phyloP scores from a whole-genome alignment of 257 asterid genomes.

The Gynochthodes officinalis region DNA sequence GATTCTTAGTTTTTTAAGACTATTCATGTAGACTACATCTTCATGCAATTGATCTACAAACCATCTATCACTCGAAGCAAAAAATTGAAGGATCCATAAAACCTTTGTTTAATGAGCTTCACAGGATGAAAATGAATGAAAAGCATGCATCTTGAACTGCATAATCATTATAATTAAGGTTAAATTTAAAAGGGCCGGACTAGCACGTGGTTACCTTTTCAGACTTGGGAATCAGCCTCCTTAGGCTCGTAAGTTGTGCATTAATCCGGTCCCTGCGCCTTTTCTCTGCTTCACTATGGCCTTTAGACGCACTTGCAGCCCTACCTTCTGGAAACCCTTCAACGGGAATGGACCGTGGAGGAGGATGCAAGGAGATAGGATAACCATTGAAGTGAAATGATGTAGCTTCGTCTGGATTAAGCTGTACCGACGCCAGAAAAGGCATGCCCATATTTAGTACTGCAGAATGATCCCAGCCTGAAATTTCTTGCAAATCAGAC shows the following conservation, averaged over 20 bases:
- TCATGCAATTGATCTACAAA: neutral
- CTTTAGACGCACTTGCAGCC: slow-evolving; percentile 41
- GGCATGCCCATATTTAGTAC: neutral
- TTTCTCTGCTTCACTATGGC: slow-evolving; percentile 88
- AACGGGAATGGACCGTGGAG: slow-evolving; percentile 29
- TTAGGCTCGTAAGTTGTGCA: slow-evolving; percentile 68
- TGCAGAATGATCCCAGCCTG: slow-evolving; percentile 5
- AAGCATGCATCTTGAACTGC: neutral
- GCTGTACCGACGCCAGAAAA: slow-evolving; percentile 20
- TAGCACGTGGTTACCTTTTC: slow-evolving; percentile 62
- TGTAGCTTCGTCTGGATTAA: slow-evolving; percentile 22
- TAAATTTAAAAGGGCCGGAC: too few species aligned
- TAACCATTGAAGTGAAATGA: slow-evolving; percentile 18
- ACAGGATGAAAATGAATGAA: neutral
- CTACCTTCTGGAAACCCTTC: slow-evolving; percentile 34
- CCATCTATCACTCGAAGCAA: neutral
- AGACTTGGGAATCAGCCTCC: slow-evolving; percentile 75
- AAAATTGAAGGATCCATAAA: neutral
- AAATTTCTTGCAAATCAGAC: slow-evolving; percentile 22
- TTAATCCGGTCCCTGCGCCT: slow-evolving; percentile 82
- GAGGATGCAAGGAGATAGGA: slow-evolving; percentile 22
- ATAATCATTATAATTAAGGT: too few species aligned
- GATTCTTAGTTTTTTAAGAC: too few species aligned
- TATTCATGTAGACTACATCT: too few species aligned
- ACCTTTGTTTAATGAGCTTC: neutral